A percentile compares a stretch with the other conserved stretches of the same genome.
Conservation (phyloP, 441 rosid species). For the Brassica hybrid region DNA sequence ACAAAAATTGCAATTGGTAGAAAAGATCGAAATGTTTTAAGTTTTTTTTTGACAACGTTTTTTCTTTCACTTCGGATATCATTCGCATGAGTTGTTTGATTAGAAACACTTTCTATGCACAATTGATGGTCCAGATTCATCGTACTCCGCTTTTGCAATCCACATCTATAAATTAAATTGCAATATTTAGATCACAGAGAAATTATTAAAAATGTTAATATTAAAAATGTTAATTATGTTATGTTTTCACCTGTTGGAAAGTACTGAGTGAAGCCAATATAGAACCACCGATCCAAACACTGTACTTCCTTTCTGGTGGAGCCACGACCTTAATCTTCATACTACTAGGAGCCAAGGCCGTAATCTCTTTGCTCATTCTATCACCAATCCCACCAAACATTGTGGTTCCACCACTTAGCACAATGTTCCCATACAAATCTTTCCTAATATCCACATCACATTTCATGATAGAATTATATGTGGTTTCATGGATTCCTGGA, state of each 20-base stretch:
- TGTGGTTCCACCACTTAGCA: slow-evolving; percentile 14
- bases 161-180: not conserved
- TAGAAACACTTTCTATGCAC: slow-evolving; percentile 1
- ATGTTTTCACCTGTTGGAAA: slow-evolving; percentile 7
- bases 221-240: not conserved
- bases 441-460: slow-evolving; percentile 12
- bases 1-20: not conserved
- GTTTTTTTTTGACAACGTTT: too few relatives aligned
- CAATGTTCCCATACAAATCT: slow-evolving; percentile 11
- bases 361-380: slow-evolving; percentile 4
- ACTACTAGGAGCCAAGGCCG: slow-evolving; percentile 8
- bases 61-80: not conserved
- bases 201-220: not conserved
- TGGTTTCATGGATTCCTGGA: slow-evolving; percentile 15
- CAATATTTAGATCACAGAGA: not conserved
- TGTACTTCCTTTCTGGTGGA: slow-evolving; percentile 8
- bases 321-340: slow-evolving; percentile 8
- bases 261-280: slow-evolving; percentile 5
- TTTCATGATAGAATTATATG: slow-evolving; percentile 9
- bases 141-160: slow-evolving; percentile 1
- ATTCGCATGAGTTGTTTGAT: not conserved
- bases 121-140: slow-evolving; percentile 6
- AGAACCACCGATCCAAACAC: slow-evolving; percentile 7
- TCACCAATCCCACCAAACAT: slow-evolving; percentile 14
- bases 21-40: not conserved